Evolutionary conservation across 805 yeast species (phyloP).

Genomic region (Saccharomycodes ludwigii): DNA sequence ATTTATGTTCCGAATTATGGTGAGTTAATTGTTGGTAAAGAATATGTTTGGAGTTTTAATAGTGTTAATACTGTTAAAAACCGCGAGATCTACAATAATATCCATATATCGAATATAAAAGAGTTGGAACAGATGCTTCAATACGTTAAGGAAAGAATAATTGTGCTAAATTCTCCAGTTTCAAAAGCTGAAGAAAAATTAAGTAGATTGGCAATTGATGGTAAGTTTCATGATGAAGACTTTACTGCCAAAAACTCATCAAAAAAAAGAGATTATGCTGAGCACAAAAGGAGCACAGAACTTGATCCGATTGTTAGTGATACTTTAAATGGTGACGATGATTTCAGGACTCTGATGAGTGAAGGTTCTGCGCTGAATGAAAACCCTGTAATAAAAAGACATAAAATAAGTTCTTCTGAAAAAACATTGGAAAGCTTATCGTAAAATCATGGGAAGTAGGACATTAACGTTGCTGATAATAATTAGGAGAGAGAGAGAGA

Average conservation of each 20-base stretch:
- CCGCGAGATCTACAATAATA: constrained; percentile 14
- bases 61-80: constrained; percentile 10
- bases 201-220: constrained; percentile 1
- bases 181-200: constrained; percentile 10
- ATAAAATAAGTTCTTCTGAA: constrained; percentile 23
- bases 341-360: too few species aligned
- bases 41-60: constrained; percentile 12
- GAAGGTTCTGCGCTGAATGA: constrained; percentile 12
- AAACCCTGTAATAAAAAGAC: constrained; percentile 13
- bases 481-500: too few species aligned
- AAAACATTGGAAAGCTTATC: constrained; percentile 20
- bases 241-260: constrained; percentile 12
- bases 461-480: too few species aligned
- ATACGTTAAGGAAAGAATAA: not conserved
- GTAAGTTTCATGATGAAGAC: constrained; percentile 11
- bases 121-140: not conserved
- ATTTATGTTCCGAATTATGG: constrained; percentile 9
- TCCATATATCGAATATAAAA: constrained; percentile 1
- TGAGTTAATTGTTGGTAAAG: constrained; percentile 6
- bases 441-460: too few species aligned
- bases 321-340: constrained; percentile 11
- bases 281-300: constrained; percentile 9
- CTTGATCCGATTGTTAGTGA: constrained; percentile 13
- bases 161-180: constrained; percentile 4
- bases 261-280: constrained; percentile 9